These are phyloP conservation scores for Suillus ampliporus DNA, from an alignment of 768 basidiomycete genomes.

Conservation along the genomic window DNA sequence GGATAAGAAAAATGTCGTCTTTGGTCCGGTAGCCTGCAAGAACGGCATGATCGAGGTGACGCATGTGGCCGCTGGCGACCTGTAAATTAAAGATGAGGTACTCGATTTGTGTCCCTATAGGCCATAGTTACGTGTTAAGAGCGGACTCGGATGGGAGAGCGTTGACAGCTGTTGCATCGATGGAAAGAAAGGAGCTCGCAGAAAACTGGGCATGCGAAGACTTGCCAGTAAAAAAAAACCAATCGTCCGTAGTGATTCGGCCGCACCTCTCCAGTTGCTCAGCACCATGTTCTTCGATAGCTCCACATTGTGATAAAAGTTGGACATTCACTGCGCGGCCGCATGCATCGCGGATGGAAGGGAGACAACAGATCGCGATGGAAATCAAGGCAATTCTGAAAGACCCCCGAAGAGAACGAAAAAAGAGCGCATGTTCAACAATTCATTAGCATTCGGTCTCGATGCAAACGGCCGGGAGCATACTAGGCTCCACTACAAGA, in stretches of 20 bases:
- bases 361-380: slow-evolving; percentile 48
- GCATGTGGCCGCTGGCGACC: too few relatives aligned
- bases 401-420: background rate
- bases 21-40: too few relatives aligned
- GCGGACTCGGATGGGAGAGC: too few relatives aligned
- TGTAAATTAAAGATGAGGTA: too few relatives aligned
- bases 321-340: slow-evolving; percentile 69
- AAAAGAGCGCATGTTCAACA: slow-evolving; percentile 59
- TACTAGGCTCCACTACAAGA: slow-evolving; percentile 65
- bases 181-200: too few relatives aligned
- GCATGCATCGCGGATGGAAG: slow-evolving; percentile 71
- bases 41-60: too few relatives aligned
- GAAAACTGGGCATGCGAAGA: too few relatives aligned
- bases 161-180: too few relatives aligned
- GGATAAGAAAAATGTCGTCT: too few relatives aligned
- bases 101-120: too few relatives aligned
- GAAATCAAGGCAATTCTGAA: slow-evolving; percentile 14
- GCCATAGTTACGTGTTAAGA: too few relatives aligned
- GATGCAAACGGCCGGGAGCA: slow-evolving; percentile 66
- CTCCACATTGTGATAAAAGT: slow-evolving; percentile 67
- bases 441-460: slow-evolving; percentile 60
- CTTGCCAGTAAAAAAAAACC: too few relatives aligned
- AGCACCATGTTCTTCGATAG: slow-evolving; percentile 59
- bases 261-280: slow-evolving; percentile 21
- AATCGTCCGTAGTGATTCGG: background rate